Evolutionary conservation across 2,329 filamentous ascomycete species (phyloP).

Genomic region (Sphaceloma murrayae): DNA sequence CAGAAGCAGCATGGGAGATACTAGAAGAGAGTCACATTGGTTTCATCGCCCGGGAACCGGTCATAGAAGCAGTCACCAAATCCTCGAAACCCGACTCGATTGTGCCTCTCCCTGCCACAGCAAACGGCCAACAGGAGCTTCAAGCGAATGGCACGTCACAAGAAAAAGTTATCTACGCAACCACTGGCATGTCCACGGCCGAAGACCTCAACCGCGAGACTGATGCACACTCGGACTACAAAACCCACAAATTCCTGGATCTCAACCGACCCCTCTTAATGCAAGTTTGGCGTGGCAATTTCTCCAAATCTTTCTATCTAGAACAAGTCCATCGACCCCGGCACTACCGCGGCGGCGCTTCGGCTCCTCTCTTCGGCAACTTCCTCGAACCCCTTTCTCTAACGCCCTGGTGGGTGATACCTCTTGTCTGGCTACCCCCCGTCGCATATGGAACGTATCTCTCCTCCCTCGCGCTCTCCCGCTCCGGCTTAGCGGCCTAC

Average conservation of each 20-base stretch:
- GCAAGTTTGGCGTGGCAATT: conserved; percentile 81
- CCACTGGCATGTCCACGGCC: conserved; percentile 79
- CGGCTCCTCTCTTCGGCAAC: conserved; percentile 91
- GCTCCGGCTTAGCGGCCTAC: conserved; percentile 45
- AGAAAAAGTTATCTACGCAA: conserved; percentile 41
- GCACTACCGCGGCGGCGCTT: conserved; percentile 88
- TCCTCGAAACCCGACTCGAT: conserved; percentile 42
- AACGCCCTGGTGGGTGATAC: conserved; percentile 90
- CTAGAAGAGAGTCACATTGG: conserved; percentile 79
- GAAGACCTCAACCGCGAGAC: conserved; percentile 84
- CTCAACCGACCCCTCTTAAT: conserved; percentile 72
- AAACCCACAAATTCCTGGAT: conserved; percentile 88
- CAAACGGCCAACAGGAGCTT: conserved; percentile 41
- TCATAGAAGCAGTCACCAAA: conserved; percentile 42
- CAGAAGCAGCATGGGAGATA: conserved; percentile 90
- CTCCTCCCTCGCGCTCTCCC: conserved; percentile 50
- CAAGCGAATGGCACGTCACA: conserved; percentile 35
- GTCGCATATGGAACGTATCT: conserved; percentile 63
- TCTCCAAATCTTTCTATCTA: conserved; percentile 92
- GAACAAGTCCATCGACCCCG: conserved; percentile 91
- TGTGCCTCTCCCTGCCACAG: conserved; percentile 43
- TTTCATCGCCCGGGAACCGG: conserved; percentile 57
- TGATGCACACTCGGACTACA: conserved; percentile 65
- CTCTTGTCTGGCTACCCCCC: conserved; percentile 72
- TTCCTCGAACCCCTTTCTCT: conserved; percentile 95